Conservation (phyloP, 208 protist species). For the Acanthamoeba divionensis region DNA sequence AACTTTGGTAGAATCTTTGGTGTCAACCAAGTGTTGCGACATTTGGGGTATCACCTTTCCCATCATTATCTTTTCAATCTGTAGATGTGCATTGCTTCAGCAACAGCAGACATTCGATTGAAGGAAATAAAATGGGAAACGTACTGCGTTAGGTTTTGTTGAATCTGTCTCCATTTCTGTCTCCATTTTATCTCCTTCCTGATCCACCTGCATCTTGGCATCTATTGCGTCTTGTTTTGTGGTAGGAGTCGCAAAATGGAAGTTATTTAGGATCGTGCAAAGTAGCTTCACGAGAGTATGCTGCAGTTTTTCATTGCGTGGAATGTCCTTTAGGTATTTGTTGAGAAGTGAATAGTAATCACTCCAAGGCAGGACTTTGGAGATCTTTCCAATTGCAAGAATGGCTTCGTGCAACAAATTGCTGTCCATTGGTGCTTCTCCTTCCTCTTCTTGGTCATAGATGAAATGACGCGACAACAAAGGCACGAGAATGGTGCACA, state of each 20-base stretch:
- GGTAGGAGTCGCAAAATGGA: background rate
- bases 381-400: background rate
- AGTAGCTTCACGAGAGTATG: background rate
- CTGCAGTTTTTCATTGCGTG: background rate
- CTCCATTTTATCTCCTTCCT: background rate
- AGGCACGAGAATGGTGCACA: too few species aligned
- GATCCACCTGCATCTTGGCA: background rate
- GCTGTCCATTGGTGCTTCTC: background rate
- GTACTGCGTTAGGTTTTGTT: too few species aligned
- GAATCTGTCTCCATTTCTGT: background rate
- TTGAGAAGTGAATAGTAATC: background rate
- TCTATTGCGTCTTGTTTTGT: background rate
- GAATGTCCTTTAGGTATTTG: background rate
- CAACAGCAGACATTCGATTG: too few species aligned
- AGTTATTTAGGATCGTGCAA: conserved; percentile 5
- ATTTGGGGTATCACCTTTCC: background rate
- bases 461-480: too few species aligned
- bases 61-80: background rate
- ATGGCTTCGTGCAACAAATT: conserved; percentile 38
- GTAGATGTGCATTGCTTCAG: background rate
- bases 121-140: too few species aligned
- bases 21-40: background rate
- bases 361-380: background rate
- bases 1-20: background rate
- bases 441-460: background rate